Conservation (phyloP, 306 rosid genomes). For the Sesbania bispinosa region DNA sequence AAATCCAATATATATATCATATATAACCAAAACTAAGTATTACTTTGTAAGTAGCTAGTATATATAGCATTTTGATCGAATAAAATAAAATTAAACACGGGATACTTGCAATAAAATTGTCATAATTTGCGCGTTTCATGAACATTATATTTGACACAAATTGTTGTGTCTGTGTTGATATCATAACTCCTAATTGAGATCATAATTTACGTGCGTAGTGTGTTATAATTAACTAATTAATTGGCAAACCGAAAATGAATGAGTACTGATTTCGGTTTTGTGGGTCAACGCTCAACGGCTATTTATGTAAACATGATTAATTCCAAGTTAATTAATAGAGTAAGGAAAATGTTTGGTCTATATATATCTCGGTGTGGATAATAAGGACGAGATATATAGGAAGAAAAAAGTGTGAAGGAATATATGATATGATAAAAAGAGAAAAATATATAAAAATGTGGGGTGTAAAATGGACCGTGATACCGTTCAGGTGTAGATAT, state of each 20-base stretch:
- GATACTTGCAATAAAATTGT: background rate
- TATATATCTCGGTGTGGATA: too few species aligned
- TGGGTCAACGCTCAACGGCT: background rate
- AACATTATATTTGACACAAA: too few species aligned
- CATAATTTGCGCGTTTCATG: background rate
- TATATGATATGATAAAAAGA: too few species aligned
- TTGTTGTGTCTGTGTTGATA: too few species aligned
- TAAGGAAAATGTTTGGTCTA: too few species aligned
- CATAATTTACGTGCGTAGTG: background rate
- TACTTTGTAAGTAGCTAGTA: background rate
- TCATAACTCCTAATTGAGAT: background rate
- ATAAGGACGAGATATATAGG: too few species aligned
- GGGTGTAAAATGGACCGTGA: too few species aligned
- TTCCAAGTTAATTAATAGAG: too few species aligned
- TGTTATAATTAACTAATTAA: background rate
- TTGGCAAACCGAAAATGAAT: background rate
- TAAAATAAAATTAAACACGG: background rate
- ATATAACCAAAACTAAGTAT: background rate
- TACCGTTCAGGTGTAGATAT: too few species aligned
- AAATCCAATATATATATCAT: background rate
- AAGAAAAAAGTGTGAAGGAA: too few species aligned
- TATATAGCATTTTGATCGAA: background rate
- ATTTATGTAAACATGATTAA: background rate
- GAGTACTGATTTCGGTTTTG: background rate
- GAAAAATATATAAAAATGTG: too few species aligned